Evolutionary conservation across 2,329 filamentous ascomycete genomes (phyloP).

Genomic region (Chaetomium olivaceum): DNA sequence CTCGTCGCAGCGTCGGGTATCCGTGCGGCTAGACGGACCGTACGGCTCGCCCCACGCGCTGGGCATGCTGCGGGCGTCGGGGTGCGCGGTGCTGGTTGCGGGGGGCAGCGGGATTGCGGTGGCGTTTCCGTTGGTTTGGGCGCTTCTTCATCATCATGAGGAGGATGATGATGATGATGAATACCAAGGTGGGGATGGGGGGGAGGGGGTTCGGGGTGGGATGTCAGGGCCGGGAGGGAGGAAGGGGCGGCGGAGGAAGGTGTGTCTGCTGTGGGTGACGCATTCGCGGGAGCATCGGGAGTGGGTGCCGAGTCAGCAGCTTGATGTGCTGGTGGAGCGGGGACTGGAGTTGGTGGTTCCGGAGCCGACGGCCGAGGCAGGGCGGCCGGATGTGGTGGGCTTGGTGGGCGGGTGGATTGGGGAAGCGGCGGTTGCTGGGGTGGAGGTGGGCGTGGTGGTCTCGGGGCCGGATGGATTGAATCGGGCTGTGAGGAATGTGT

Average conservation of each 20-base stretch:
- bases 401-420: conserved; percentile 45
- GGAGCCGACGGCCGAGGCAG: conserved; percentile 53
- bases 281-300: conserved; percentile 53
- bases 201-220: not conserved
- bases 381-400: conserved; percentile 53
- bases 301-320: conserved; percentile 54
- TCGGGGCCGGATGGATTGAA: conserved; percentile 65
- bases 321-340: conserved; percentile 50
- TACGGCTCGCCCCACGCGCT: conserved; percentile 62
- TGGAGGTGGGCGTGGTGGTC: conserved; percentile 54
- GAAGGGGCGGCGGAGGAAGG: conserved; percentile 38
- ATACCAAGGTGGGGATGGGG: not conserved
- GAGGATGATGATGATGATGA: conserved; percentile 13
- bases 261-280: conserved; percentile 61
- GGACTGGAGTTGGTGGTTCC: conserved; percentile 57
- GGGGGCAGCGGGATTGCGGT: conserved; percentile 67
- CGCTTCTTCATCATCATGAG: conserved; percentile 46
- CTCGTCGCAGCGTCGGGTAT: conserved; percentile 33
- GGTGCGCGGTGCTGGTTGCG: conserved; percentile 57
- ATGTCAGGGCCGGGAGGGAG: conserved; percentile 33
- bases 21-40: conserved; percentile 61
- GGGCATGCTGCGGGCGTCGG: conserved; percentile 50
- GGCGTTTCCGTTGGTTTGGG: conserved; percentile 60
- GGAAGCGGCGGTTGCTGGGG: conserved; percentile 31
- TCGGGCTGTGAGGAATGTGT: conserved; percentile 59